These are phyloP conservation scores for Xylaria multiplex DNA, from an alignment of 2,329 filamentous ascomycete genomes.

Conservation along the genomic window DNA sequence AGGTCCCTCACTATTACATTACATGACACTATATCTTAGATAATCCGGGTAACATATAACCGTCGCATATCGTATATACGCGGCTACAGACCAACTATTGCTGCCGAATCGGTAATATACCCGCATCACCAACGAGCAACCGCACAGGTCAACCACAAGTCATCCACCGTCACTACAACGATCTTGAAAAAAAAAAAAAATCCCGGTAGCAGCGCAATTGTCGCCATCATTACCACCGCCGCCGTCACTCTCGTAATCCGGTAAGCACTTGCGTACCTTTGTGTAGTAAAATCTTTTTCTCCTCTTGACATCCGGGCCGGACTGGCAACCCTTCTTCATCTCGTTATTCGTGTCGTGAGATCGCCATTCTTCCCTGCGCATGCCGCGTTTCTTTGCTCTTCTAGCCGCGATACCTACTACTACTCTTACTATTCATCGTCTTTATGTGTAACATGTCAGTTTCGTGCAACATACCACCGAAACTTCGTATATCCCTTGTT, in stretches of 20 bases:
- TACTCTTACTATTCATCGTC: background rate
- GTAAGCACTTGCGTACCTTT: conserved; percentile 18
- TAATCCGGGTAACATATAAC: background rate
- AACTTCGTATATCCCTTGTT: conserved; percentile 15
- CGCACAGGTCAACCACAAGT: no score
- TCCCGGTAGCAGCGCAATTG: conserved; percentile 25
- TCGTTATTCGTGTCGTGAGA: conserved; percentile 4
- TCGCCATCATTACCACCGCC: conserved; percentile 14
- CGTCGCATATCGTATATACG: conserved; percentile 24
- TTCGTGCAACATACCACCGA: conserved; percentile 13
- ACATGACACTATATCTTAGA: no score
- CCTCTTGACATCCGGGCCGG: background rate
- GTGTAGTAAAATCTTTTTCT: no score
- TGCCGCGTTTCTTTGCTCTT: background rate
- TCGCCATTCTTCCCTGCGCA: conserved; percentile 11
- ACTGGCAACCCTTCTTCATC: background rate
- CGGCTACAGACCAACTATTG: background rate
- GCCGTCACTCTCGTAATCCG: background rate
- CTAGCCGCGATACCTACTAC: no score
- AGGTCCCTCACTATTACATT: no score
- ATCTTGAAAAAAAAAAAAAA: background rate
- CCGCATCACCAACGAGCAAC: no score
- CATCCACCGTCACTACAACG: conserved; percentile 1
- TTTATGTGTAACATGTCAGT: conserved; percentile 10
- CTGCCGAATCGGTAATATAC: conserved; percentile 11